A percentile compares a stretch with the other conserved stretches of the same genome.
Conservation (phyloP, 1,284 basidiomycete genomes). For the Microbotryomycetes sp. region DNA sequence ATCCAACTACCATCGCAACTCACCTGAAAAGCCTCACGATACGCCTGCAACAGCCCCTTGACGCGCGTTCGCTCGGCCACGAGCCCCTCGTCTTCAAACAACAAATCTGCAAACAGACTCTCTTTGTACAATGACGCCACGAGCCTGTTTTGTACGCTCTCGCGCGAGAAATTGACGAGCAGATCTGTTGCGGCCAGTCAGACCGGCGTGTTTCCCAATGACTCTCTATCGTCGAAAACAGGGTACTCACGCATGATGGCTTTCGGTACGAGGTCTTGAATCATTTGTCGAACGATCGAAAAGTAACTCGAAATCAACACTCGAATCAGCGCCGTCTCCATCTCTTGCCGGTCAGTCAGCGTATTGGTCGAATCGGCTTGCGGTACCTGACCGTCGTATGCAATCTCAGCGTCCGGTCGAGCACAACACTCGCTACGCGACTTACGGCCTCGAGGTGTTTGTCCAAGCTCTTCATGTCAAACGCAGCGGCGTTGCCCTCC, state of each 20-base stretch:
- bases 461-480: slow-evolving; percentile 97
- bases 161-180: slow-evolving; percentile 91
- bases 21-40: slow-evolving; percentile 91
- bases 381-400: background rate
- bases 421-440: background rate
- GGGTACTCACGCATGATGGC: slow-evolving; percentile 46
- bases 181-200: slow-evolving; percentile 45
- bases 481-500: slow-evolving; percentile 77
- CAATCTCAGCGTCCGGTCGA: background rate
- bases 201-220: too few relatives aligned
- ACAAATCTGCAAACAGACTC: slow-evolving; percentile 70
- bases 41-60: slow-evolving; percentile 90
- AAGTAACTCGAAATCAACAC: slow-evolving; percentile 95
- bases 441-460: slow-evolving; percentile 55
- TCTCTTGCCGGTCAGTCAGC: slow-evolving; percentile 66
- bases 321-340: slow-evolving; percentile 92
- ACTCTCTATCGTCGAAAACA: too few relatives aligned
- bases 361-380: background rate
- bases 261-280: slow-evolving; percentile 95
- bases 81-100: slow-evolving; percentile 92
- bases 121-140: slow-evolving; percentile 88
- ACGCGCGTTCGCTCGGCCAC: slow-evolving; percentile 89
- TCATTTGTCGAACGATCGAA: slow-evolving; percentile 87
- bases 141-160: slow-evolving; percentile 91
- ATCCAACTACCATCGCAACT: too few relatives aligned